Conservation (phyloP, 805 yeast genomes). For the Kuraishia floccosa region DNA sequence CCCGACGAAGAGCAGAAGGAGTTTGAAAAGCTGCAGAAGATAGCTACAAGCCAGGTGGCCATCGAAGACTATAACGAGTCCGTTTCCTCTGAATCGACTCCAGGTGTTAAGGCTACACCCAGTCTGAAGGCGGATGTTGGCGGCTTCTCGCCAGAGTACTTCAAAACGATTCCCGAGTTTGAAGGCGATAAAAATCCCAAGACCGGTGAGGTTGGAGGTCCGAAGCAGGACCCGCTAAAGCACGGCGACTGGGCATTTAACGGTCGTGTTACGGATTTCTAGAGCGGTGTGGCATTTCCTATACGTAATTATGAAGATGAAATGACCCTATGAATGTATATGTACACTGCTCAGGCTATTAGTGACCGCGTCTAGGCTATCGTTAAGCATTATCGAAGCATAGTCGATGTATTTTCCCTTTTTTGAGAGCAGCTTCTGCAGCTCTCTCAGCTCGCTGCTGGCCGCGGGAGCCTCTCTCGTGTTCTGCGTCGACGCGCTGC, state of each 20-base stretch:
- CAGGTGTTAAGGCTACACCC: constrained; percentile 17
- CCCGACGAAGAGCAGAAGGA: constrained; percentile 80
- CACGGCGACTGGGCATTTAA: constrained; percentile 92
- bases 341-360: no score
- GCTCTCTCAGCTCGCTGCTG: no score
- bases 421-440: no score
- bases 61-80: constrained; percentile 56
- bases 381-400: no score
- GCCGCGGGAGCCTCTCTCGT: no score
- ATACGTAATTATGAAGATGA: no score
- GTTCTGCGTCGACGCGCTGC: no score
- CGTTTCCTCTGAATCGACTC: constrained; percentile 2
- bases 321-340: no score
- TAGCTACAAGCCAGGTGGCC: constrained; percentile 70
- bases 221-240: constrained; percentile 86
- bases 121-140: constrained; percentile 42
- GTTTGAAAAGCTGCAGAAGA: constrained; percentile 74
- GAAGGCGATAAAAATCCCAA: constrained; percentile 89
- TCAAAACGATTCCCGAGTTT: constrained; percentile 84
- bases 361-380: no score
- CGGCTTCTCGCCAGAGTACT: constrained; percentile 52
- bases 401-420: no score
- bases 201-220: constrained; percentile 96
- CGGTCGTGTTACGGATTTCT: constrained; percentile 94
- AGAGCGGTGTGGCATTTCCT: constrained; percentile 8